Percentiles rank a stretch among this genome's conserved stretches.
phyloP scores from a whole-genome alignment of 2,329 filamentous ascomycete species.

The Hymenotorrendiella dingleyae region DNA sequence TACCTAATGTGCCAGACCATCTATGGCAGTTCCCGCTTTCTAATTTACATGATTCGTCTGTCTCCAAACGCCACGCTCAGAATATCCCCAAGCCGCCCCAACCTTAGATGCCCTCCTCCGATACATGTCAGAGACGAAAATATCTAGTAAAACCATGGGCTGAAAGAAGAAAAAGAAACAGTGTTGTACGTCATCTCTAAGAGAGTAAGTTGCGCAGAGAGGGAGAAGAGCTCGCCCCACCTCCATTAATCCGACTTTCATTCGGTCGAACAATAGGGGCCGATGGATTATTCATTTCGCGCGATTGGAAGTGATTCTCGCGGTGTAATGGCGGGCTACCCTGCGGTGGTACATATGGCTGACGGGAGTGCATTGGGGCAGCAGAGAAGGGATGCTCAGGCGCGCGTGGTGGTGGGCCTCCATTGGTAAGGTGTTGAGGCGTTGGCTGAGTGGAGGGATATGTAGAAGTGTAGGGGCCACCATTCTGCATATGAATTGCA shows the following conservation, averaged over 20 bases:
- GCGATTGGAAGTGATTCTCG: constrained; percentile 27
- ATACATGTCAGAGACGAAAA: background rate
- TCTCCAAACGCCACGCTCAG: constrained; percentile 1
- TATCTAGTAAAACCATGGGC: constrained; percentile 2
- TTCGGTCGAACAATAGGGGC: constrained; percentile 27
- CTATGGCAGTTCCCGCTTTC: too few species aligned
- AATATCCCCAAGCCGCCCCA: background rate
- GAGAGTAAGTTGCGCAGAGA: constrained; percentile 69
- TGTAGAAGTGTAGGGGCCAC: constrained; percentile 25
- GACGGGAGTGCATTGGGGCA: constrained; percentile 39
- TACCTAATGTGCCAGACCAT: too few species aligned
- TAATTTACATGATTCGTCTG: background rate
- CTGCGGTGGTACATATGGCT: constrained; percentile 28
- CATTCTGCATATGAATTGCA: constrained; percentile 24
- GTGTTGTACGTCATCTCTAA: constrained; percentile 29
- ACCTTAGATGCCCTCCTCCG: background rate
- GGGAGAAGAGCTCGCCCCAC: constrained; percentile 57
- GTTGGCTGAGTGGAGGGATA: constrained; percentile 26
- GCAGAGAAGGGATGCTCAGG: constrained; percentile 43
- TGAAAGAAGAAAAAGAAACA: background rate
- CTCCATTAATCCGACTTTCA: constrained; percentile 37
- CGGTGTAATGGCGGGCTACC: constrained; percentile 26
- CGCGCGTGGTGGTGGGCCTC: constrained; percentile 35
- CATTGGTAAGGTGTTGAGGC: constrained; percentile 31
- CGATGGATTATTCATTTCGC: constrained; percentile 19